Base-by-base conservation (phyloP, 352 stramenopile genomes). In the Phytophthora cryptogea region DNA sequence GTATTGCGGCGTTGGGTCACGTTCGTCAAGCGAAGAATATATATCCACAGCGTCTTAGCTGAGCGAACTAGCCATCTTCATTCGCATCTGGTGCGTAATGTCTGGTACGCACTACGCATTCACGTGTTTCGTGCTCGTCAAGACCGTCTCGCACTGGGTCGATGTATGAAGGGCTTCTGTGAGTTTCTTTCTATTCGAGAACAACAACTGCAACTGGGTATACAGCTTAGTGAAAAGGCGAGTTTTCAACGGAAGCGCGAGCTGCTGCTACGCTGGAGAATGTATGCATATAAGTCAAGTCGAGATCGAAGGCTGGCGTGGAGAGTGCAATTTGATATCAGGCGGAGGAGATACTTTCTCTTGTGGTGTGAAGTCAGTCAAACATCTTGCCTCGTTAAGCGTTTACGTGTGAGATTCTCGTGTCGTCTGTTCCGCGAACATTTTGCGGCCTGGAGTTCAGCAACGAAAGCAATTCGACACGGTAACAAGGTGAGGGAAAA, bases 1-100 rank as follows among this genome's bases (percentile, higher is more conserved):
- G 41, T 70, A 42, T 82, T 70, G 72, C 27, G 43, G 4, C 63
- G 67, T 11, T 82, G 70, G 72, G 16, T 40, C 10, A 26, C 32
- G 11, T 79, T 75, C 27, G 10, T 40, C 23, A 59, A 66, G 20
- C 49, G 39, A 31, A 58, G 23, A 5, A 48, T 17, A 27, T 48
- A 54, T 50, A 20, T 63, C 47, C 35, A 27, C 5, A 4, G 0
- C 1, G 6, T 60, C 16, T 47, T 70, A 57, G 10, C 13, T 9
- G 14, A 42, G 13, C 42, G 36, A 40, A 54, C 4, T 23, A 2
- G 6, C 23, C 37, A 9, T 14, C 7, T 54, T 20, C 28, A 59
- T 23, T 40, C 20, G 40, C 32, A 5, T 37, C 5, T 59, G 7
- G 5, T 63, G 28, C 54, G 40, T 35, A 14, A 4, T 41, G 49